Evolutionary conservation across 139 green algal genomes (phyloP).

Genomic region (Microglena sp.): DNA sequence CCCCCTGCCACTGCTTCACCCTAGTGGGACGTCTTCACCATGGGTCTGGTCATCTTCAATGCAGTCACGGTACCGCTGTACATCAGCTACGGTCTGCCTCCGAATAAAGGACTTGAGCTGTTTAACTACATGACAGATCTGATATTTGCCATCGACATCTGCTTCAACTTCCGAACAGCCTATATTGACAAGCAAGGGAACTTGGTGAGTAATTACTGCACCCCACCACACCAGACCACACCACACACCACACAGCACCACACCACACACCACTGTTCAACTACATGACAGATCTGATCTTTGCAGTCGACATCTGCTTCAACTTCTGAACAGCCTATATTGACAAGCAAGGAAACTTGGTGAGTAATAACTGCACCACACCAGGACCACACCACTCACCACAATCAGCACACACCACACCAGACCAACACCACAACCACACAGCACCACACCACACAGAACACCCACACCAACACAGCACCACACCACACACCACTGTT

Average conservation of each 20-base stretch:
- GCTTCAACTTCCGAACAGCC: constrained; percentile 12
- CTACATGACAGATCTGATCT: constrained; percentile 15
- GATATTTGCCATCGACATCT: constrained; percentile 17
- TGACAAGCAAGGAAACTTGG: constrained; percentile 11
- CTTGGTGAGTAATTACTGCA: too few species aligned
- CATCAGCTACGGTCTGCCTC: constrained; percentile 14
- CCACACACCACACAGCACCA: too few species aligned
- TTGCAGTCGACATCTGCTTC: constrained; percentile 10
- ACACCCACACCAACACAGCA: neutral
- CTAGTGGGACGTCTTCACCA: constrained; percentile 19
- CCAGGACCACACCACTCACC: too few species aligned
- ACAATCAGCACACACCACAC: too few species aligned
- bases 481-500: neutral
- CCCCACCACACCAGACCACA: too few species aligned
- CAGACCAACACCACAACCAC: too few species aligned
- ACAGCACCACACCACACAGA: too few species aligned
- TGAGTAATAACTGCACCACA: constrained; percentile 13
- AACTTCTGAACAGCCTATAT: constrained; percentile 16
- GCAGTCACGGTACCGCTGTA: constrained; percentile 15
- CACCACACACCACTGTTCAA: too few species aligned
- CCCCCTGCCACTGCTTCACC: neutral
- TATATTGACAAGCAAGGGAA: constrained; percentile 10
- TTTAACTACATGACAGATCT: neutral
- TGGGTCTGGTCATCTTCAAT: constrained; percentile 17
- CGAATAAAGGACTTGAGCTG: neutral